These are phyloP conservation scores for Phytophthora hibernalis DNA, from an alignment of 352 stramenopile genomes.

Conservation along the genomic window DNA sequence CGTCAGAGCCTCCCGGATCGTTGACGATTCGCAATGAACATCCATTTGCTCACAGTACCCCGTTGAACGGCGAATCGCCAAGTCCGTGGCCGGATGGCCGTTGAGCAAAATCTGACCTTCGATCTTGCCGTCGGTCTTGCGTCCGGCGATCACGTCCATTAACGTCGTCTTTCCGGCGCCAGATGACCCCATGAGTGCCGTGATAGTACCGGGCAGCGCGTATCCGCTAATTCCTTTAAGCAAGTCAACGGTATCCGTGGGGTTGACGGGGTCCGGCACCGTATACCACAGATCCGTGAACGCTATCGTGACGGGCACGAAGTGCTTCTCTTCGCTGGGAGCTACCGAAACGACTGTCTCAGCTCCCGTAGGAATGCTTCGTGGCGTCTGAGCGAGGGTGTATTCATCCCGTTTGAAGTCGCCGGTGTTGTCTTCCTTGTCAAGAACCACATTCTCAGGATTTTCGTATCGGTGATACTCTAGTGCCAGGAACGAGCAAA, in stretches of 20 bases:
- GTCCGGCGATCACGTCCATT: slow-evolving; percentile 27
- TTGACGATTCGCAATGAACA: slow-evolving; percentile 22
- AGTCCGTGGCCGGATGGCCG: slow-evolving; percentile 14
- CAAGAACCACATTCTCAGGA: slow-evolving; percentile 12
- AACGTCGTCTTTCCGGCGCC: slow-evolving; percentile 29
- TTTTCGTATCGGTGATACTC: slow-evolving; percentile 30
- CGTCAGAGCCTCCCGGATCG: slow-evolving; percentile 18
- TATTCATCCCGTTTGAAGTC: slow-evolving; percentile 7
- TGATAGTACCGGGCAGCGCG: slow-evolving; percentile 16
- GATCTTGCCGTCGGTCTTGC: slow-evolving; percentile 19
- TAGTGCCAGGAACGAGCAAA: slow-evolving; percentile 18
- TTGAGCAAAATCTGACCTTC: slow-evolving; percentile 21
- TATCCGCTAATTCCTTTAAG: slow-evolving; percentile 27
- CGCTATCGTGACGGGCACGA: slow-evolving; percentile 18
- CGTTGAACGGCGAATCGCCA: slow-evolving; percentile 19
- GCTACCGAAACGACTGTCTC: not conserved
- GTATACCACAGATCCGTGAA: slow-evolving; percentile 28
- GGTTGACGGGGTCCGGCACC: slow-evolving; percentile 12
- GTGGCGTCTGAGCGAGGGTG: slow-evolving; percentile 6
- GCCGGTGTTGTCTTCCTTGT: not conserved
- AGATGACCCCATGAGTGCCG: slow-evolving; percentile 26
- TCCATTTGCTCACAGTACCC: slow-evolving; percentile 31
- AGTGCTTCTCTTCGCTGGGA: not conserved
- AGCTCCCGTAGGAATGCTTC: not conserved
- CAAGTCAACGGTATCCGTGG: slow-evolving; percentile 18